Base-by-base conservation (phyloP, 352 stramenopile species). In the Phytophthora sojae region DNA sequence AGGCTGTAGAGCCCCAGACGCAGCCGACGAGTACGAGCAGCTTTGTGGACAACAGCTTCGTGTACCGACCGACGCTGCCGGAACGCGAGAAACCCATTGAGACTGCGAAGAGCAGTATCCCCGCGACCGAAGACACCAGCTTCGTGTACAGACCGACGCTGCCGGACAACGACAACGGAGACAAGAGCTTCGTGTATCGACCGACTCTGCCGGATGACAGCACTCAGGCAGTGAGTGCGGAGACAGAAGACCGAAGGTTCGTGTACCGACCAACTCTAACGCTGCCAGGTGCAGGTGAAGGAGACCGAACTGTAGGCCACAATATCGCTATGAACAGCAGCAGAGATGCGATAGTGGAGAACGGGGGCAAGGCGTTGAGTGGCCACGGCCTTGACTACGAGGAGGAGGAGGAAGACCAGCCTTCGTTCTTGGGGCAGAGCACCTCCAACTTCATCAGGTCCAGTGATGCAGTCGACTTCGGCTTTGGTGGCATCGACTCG, bases 361-460 rank as follows among this genome's bases (percentile, higher is more conserved):
- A 58, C 11, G 14, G 7, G 15, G 25, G 11, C 15, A 35, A 35
- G 12, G 14, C 26, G 11, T 3, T 7, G 32, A 57, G 30, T 39
- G 42, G 19, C 25, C 21, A 44, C 29, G n/a, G 23, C 2, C 37
- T 6, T 47, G 63, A 37, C 14, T 53, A 44, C 3, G 44, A 47
- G 42, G 39, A 61, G n/a, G 58, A 45, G 42, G 37, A 62, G 4
- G 49, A 71, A 25, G 8, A 53, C 1, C 3, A 65, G 6, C 39
- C 50, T 5, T 71, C 55, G 7, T 67, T 75, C 19, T 42, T 71
- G 39, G 71, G 62, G 42, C 62, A 29, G 8, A 71, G 23, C 11
- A 25, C 50, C 12, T 58, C 68, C 14, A 75, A 51, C 26, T 75
- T 75, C 54, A 71, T 75, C 19, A 49, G 50, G 0, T 62, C 62